A percentile compares a stretch with the other conserved stretches of the same genome.
These are phyloP conservation scores for Chaetomiaceae sp. DNA, from an alignment of 2,329 filamentous ascomycete species.

Conservation along the genomic window DNA sequence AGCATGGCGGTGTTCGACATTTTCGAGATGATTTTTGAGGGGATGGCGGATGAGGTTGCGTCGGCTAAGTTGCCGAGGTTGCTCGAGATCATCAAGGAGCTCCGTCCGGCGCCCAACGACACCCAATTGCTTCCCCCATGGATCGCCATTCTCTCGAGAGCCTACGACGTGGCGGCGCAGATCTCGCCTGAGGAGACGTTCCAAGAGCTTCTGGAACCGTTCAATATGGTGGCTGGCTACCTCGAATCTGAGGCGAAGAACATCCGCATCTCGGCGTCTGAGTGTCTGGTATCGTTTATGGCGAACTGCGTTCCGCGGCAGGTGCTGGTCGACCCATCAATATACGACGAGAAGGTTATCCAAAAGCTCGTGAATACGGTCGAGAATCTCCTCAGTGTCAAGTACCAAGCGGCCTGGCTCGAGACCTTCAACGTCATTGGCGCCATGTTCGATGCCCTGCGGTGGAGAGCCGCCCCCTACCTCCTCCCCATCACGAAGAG, in stretches of 20 bases:
- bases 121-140: slow-evolving; percentile 91
- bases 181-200: slow-evolving; percentile 89
- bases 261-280: slow-evolving; percentile 88
- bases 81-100: slow-evolving; percentile 84
- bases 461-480: slow-evolving; percentile 79
- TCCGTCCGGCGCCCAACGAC: slow-evolving; percentile 89
- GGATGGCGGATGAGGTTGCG: slow-evolving; percentile 80
- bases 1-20: slow-evolving; percentile 96
- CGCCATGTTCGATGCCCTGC: slow-evolving; percentile 79
- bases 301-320: slow-evolving; percentile 81
- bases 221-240: slow-evolving; percentile 73
- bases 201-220: slow-evolving; percentile 79
- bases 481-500: slow-evolving; percentile 70
- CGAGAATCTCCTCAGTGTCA: slow-evolving; percentile 74
- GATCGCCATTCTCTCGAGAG: slow-evolving; percentile 91
- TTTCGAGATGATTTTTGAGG: slow-evolving; percentile 93
- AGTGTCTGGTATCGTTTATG: slow-evolving; percentile 90
- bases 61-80: slow-evolving; percentile 85
- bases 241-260: slow-evolving; percentile 85
- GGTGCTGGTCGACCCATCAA: slow-evolving; percentile 80
- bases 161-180: slow-evolving; percentile 89
- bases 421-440: slow-evolving; percentile 88
- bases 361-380: slow-evolving; percentile 73
- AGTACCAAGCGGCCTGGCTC: slow-evolving; percentile 90
- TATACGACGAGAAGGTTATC: slow-evolving; percentile 86